phyloP scores from a whole-genome alignment of 352 stramenopile genomes.

The Globisporangium rhizosaccharum region DNA sequence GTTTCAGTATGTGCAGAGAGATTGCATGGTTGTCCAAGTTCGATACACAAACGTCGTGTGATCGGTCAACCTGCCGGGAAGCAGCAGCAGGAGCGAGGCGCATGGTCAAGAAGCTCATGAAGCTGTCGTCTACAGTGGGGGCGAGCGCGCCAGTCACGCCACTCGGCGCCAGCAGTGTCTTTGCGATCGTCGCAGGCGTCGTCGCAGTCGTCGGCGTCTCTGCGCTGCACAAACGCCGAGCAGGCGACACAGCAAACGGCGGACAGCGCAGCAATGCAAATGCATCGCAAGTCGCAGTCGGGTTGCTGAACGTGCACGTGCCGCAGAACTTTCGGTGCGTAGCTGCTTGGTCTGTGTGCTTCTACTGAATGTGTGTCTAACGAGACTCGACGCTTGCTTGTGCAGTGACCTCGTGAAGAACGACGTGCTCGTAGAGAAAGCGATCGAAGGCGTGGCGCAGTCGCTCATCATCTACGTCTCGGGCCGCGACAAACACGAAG shows the following conservation, averaged over 20 bases:
- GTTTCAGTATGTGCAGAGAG: too few relatives aligned
- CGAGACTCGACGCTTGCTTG: conserved; percentile 4
- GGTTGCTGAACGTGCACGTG: conserved; percentile 46
- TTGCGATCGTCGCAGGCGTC: conserved; percentile 40
- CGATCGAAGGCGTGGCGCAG: conserved; percentile 33
- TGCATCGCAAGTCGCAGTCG: conserved; percentile 28
- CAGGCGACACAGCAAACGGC: neutral
- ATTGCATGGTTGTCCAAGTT: too few relatives aligned
- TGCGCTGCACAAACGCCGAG: conserved; percentile 33
- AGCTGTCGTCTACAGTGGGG: conserved; percentile 20
- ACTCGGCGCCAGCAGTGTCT: conserved; percentile 23
- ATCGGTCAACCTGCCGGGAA: neutral
- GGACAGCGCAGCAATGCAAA: neutral
- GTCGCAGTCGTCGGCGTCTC: conserved; percentile 38
- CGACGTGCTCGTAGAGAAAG: conserved; percentile 71
- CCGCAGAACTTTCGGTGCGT: conserved; percentile 45
- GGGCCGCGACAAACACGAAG: conserved; percentile 45
- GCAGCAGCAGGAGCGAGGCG: neutral
- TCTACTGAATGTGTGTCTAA: neutral
- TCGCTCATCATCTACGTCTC: conserved; percentile 61
- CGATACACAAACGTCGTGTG: neutral
- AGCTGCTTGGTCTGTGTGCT: neutral
- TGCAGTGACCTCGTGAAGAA: conserved; percentile 52
- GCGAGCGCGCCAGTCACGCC: conserved; percentile 22
- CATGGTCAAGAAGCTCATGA: conserved; percentile 47